Base-by-base conservation (phyloP, 495 filamentous ascomycete species). In the Tuber borchii region DNA sequence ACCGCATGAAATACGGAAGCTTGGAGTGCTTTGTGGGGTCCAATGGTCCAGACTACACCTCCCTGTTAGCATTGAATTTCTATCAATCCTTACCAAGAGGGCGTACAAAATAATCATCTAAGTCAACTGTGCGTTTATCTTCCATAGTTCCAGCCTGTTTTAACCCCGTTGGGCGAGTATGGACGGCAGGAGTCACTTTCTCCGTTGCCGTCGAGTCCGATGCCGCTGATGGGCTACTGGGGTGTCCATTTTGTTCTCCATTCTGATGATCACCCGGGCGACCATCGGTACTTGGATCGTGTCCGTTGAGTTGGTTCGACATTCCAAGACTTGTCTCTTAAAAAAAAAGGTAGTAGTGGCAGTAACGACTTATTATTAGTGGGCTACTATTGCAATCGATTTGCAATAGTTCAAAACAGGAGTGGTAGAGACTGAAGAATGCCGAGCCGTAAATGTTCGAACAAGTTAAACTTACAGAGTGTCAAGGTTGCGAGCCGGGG, bases 11-110 rank as follows among this genome's bases (percentile, higher is more conserved):
- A 76, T 90, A 87, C 22, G 93, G 93, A 86, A 92, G 90, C 88
- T 93, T 94, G 19, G 92, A 94, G 81, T 95, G 92, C 72, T 88
- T 88, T 43, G 90, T 86, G 45, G 92, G 87, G 82, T 94, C 90
- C 45, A 91, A 87, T 68, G 93, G 93, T 6, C 89, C 88, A 74
- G 56, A 76, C 74, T 75, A 31, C 68, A 42, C 42, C 65, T 39
- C 46, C 40, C 14, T 69, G 34, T 77, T 20, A 73, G 34, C 44
- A 48, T 77, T 56, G 34, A 42, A 43, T 34, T 7, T 26, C 61
- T 19, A 20, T 71, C n/a, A 22, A 73, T n/a, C 16, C 39, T 61
- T 17, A 48, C 68, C 22, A 34, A 69, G 46, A 34, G 48, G 20
- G 78, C 87, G 2, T 85, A 89, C 88, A 74, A 90, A 88, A 76